Base-by-base conservation (phyloP, 352 stramenopile species). In the Phytophthora constricta region DNA sequence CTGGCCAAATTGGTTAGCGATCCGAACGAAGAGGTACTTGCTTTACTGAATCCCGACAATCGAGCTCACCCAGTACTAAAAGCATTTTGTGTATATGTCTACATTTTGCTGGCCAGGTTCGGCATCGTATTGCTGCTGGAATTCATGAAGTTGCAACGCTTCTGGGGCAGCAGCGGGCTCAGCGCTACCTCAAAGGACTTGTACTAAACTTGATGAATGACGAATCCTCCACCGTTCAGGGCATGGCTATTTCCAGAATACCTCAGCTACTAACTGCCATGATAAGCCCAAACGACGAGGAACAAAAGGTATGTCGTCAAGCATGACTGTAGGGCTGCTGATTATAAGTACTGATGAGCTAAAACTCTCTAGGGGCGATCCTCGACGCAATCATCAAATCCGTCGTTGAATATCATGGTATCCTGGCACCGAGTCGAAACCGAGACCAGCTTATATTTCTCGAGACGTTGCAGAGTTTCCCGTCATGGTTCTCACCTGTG, bases 101-200 rank as follows among this genome's bases (percentile, higher is more conserved):
- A 37, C 7, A 37, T 37, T 11, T 33, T 42, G 4, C 22, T 17
- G 41, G 4, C 25, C 41, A 89, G 80, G 77, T 95, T 62, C 82
- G 87, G 16, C 68, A 79, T 49, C 77, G 80, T n/a, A 75, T 92
- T 13, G 84, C 86, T 31, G 80, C 85, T 17, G 87, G 87, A 0
- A 79, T 93, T 33, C 87, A 95, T 49, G 87, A 93, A 72, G 73
- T 93, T 33, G 85, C 85, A 0, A 37, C 72, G n/a, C 28, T 92
- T 39, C 63, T 93, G 1, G 85, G 85, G 0, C 80, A 85, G 17
- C 82, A 86, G 43, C 77, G 80, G n/a, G 77, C 78, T 11, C 49
- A 77, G 19, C 80, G 87, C 16, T 95, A 90, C 46, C 70, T 95
- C 49, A 92, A 91, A 41, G 60, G 64, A 8, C 51, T 90, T 2